Evolutionary conservation across 1,139 yeast species (phyloP).

Genomic region (Pichia sp.): DNA sequence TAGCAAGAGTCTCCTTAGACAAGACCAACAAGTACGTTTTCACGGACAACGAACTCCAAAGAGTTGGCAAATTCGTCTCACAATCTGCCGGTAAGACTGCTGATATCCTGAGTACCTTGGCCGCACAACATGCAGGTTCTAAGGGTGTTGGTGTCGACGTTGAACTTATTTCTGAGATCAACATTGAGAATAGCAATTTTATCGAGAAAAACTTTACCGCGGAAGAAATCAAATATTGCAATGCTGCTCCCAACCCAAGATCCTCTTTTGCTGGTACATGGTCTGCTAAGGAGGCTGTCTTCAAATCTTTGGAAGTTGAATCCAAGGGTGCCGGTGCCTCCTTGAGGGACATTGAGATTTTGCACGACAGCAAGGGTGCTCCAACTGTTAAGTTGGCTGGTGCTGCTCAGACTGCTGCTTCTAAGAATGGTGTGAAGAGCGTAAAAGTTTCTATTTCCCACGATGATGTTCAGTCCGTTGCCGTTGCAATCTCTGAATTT

Average conservation of each 20-base stretch:
- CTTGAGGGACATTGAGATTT: constrained; percentile 82
- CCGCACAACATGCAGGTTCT: constrained; percentile 49
- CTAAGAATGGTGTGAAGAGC: constrained; percentile 59
- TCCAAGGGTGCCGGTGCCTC: constrained; percentile 96
- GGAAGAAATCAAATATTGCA: constrained; percentile 75
- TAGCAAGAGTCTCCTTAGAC: constrained; percentile 68
- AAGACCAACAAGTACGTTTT: constrained; percentile 48
- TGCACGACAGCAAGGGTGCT: constrained; percentile 70
- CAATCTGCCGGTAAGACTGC: constrained; percentile 40
- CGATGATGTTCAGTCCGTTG: constrained; percentile 95
- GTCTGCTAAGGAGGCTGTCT: constrained; percentile 99
- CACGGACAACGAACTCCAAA: constrained; percentile 42
- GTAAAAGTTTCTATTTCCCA: constrained; percentile 91
- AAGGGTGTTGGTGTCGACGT: constrained; percentile 96
- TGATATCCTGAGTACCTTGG: constrained; percentile 39
- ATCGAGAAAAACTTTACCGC: constrained; percentile 86
- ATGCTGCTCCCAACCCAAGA: constrained; percentile 65
- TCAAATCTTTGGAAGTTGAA: constrained; percentile 87
- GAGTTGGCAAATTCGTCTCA: constrained; percentile 34
- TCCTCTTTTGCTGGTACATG: constrained; percentile 97
- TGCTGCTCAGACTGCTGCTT: constrained; percentile 71
- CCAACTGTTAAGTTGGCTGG: constrained; percentile 79
- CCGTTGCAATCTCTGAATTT: constrained; percentile 85
- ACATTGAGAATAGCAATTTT: constrained; percentile 82
- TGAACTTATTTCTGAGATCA: constrained; percentile 77